Evolutionary conservation across 1,139 yeast species (phyloP).

Genomic region (Candida sp.): DNA sequence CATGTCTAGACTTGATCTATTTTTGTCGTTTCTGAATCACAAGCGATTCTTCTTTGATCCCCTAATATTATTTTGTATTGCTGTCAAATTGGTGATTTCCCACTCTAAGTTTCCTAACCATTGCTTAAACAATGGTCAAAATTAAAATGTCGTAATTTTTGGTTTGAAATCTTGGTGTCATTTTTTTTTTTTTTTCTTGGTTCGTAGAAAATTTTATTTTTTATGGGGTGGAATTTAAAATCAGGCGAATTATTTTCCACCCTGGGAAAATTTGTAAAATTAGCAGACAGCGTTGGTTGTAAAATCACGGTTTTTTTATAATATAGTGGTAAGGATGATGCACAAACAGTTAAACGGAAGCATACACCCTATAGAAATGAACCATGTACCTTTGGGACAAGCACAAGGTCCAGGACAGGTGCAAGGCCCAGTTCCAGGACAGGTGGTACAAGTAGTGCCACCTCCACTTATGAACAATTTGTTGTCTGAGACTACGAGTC

Average conservation of each 20-base stretch:
- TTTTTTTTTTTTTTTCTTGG: too few relatives aligned
- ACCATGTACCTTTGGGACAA: neutral
- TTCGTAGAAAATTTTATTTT: neutral
- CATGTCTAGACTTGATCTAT: too few relatives aligned
- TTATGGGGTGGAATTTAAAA: neutral
- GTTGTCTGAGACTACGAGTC: constrained; percentile 64
- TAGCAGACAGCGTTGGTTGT: too few relatives aligned
- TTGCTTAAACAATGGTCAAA: too few relatives aligned
- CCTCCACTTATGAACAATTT: constrained; percentile 3
- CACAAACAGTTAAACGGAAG: constrained; percentile 3
- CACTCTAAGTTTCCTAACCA: too few relatives aligned
- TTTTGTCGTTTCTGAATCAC: too few relatives aligned
- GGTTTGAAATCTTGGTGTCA: neutral
- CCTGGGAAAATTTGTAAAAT: neutral
- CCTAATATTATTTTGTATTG: too few relatives aligned
- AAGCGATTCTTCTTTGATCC: too few relatives aligned
- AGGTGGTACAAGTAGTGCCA: neutral
- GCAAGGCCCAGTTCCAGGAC: constrained; percentile 2
- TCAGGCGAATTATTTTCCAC: neutral
- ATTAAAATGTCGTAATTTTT: neutral
- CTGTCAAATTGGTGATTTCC: too few relatives aligned
- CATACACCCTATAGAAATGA: neutral
- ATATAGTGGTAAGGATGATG: neutral
- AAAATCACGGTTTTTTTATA: too few relatives aligned
- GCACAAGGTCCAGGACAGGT: neutral